Evolutionary conservation across 2,329 filamentous ascomycete species (phyloP).

Genomic region (Xylariaceae sp.): DNA sequence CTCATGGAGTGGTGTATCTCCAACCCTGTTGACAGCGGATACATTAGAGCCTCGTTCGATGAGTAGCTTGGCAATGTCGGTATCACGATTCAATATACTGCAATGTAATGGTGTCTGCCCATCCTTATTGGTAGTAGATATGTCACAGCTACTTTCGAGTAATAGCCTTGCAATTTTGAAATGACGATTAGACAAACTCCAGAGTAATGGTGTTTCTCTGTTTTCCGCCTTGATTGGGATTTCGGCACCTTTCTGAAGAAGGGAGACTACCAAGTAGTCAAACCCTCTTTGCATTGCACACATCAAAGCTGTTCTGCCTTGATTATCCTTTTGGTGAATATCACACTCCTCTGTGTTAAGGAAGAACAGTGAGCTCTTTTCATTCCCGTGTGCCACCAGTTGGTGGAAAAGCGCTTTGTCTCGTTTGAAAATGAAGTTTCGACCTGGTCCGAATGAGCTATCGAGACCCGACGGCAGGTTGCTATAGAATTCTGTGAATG

Average conservation of each 20-base stretch:
- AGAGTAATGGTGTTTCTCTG: background rate
- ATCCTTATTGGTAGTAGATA: background rate
- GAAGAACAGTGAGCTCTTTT: slow-evolving; percentile 1
- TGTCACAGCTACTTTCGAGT: background rate
- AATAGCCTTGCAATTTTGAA: too few relatives aligned
- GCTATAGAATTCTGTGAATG: background rate
- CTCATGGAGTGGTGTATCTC: background rate
- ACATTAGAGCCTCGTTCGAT: slow-evolving; percentile 12
- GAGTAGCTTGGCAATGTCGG: background rate
- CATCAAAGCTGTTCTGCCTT: background rate
- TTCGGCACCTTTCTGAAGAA: background rate
- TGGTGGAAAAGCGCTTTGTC: too few relatives aligned
- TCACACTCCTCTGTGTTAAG: background rate
- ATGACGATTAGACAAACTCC: background rate
- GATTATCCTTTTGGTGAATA: background rate
- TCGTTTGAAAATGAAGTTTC: too few relatives aligned
- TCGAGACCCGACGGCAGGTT: too few relatives aligned
- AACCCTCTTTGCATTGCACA: background rate
- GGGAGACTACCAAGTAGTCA: background rate
- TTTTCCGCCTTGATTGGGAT: background rate
- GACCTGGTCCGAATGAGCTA: too few relatives aligned
- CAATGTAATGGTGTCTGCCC: background rate
- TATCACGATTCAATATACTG: background rate
- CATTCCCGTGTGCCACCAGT: too few relatives aligned
- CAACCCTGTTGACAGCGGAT: background rate